Conservation (phyloP, 345 rosid species). For the Hypericum perforatum region DNA sequence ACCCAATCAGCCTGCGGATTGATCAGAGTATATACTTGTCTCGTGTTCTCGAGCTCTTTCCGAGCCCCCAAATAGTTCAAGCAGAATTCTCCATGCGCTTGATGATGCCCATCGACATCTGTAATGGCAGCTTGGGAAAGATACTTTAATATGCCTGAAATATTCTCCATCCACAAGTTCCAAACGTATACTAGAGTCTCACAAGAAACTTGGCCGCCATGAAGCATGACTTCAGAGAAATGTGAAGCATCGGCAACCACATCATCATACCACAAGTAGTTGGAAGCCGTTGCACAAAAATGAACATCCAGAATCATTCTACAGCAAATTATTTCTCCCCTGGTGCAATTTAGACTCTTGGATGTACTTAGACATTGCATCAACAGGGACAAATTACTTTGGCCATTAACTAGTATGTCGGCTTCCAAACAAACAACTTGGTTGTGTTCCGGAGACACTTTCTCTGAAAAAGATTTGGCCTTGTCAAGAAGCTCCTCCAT, state of each 20-base stretch:
- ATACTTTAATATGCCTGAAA: slow-evolving; percentile 17
- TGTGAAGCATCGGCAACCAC: slow-evolving; percentile 11
- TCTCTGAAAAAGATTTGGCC: slow-evolving; percentile 27
- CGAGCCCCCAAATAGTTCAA: slow-evolving; percentile 35
- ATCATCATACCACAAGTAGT: slow-evolving; percentile 23
- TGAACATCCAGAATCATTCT: slow-evolving; percentile 35
- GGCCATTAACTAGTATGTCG: slow-evolving; percentile 15
- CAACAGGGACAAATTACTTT: slow-evolving; percentile 16
- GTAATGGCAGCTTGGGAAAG: slow-evolving; percentile 6
- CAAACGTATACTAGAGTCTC: slow-evolving; percentile 36
- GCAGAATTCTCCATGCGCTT: slow-evolving; percentile 28
- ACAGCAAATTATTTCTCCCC: slow-evolving; percentile 29
- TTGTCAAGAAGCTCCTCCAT: slow-evolving; percentile 26
- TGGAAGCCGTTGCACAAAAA: slow-evolving; percentile 9
- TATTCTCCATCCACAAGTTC: slow-evolving; percentile 32
- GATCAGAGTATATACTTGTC: slow-evolving; percentile 19
- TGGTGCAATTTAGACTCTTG: slow-evolving; percentile 13
- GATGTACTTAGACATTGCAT: slow-evolving; percentile 23
- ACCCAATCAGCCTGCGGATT: slow-evolving; percentile 31
- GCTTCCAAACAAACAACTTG: slow-evolving; percentile 22
- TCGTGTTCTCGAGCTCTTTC: slow-evolving; percentile 9
- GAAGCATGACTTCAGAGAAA: slow-evolving; percentile 11
- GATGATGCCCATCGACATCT: slow-evolving; percentile 2
- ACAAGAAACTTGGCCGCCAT: slow-evolving; percentile 12
- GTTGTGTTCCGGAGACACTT: slow-evolving; percentile 16